A percentile compares a stretch with the other conserved stretches of the same genome.
Evolutionary conservation across 192 early-diverging fungal genomes (phyloP).

Genomic region (Backusella sp.): DNA sequence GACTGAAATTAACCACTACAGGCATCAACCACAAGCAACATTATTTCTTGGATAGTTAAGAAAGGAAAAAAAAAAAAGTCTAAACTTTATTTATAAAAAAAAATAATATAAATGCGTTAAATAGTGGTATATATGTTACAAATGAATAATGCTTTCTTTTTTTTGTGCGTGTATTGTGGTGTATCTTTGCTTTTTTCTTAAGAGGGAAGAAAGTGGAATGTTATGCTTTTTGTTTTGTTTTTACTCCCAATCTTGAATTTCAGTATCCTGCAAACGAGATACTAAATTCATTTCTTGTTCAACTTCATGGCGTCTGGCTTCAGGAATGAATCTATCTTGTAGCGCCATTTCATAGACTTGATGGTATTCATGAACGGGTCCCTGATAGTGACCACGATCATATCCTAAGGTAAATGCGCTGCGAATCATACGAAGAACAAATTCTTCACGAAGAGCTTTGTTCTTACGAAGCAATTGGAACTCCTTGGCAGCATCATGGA

Average conservation of each 20-base stretch:
- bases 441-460: conserved; percentile 42
- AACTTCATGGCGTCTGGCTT: conserved; percentile 4
- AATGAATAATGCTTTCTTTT: background rate
- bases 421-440: conserved; percentile 41
- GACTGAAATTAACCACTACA: background rate
- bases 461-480: conserved; percentile 21
- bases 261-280: conserved; percentile 4
- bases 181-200: background rate
- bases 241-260: conserved; percentile 10
- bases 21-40: conserved; percentile 1
- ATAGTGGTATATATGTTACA: conserved; percentile 7
- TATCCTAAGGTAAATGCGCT: conserved; percentile 49
- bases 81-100: conserved; percentile 8
- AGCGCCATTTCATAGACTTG: conserved; percentile 23
- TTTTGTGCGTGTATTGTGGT: background rate
- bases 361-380: conserved; percentile 50
- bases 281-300: conserved; percentile 13
- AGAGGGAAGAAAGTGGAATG: background rate
- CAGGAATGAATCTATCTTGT: conserved; percentile 8
- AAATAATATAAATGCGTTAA: conserved; percentile 5
- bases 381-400: conserved; percentile 39
- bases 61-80: background rate
- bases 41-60: background rate
- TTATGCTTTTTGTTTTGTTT: background rate
- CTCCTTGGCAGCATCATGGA: conserved; percentile 38